These are phyloP conservation scores for Cyberlindnera xylosilytica DNA, from an alignment of 805 yeast genomes.

Conservation along the genomic window DNA sequence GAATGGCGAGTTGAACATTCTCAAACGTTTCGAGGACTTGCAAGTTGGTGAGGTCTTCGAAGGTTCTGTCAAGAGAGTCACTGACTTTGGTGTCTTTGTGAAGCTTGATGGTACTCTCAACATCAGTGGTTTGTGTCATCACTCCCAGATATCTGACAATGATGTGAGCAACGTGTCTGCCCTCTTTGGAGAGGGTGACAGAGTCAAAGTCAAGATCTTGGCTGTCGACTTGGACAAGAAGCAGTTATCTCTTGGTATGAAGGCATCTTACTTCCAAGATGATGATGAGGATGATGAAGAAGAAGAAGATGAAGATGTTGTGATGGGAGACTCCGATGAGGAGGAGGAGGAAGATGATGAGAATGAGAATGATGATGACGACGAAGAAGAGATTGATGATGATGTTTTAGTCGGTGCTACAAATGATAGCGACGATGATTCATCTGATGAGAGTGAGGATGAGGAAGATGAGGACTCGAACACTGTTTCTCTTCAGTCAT, in stretches of 20 bases:
- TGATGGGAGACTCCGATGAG: conserved; percentile 13
- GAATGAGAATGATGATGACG: conserved; percentile 27
- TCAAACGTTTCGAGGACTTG: conserved; percentile 66
- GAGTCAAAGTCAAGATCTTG: conserved; percentile 81
- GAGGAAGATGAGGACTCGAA: conserved; percentile 28
- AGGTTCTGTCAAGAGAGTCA: conserved; percentile 73
- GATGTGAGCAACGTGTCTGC: conserved; percentile 52
- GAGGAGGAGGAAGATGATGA: conserved; percentile 24
- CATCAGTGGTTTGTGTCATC: conserved; percentile 85
- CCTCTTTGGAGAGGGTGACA: conserved; percentile 84
- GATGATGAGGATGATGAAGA: conserved; percentile 32
- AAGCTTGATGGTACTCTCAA: conserved; percentile 70
- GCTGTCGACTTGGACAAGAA: conserved; percentile 60
- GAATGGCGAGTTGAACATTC: conserved; percentile 57
- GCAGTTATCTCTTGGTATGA: conserved; percentile 86
- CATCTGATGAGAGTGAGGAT: conserved; percentile 18
- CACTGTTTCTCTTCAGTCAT: conserved; percentile 23
- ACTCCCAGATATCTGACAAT: conserved; percentile 76
- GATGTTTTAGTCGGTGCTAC: conserved; percentile 30
- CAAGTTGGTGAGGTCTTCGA: conserved; percentile 67
- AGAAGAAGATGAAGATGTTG: conserved; percentile 19
- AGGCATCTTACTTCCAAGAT: conserved; percentile 77
- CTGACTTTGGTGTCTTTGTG: conserved; percentile 91
- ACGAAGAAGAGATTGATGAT: conserved; percentile 29
- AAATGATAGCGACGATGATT: conserved; percentile 16